A percentile compares a stretch with the other conserved stretches of the same genome.
Conservation (phyloP, 441 rosid genomes). For the Pelargonium australe region DNA sequence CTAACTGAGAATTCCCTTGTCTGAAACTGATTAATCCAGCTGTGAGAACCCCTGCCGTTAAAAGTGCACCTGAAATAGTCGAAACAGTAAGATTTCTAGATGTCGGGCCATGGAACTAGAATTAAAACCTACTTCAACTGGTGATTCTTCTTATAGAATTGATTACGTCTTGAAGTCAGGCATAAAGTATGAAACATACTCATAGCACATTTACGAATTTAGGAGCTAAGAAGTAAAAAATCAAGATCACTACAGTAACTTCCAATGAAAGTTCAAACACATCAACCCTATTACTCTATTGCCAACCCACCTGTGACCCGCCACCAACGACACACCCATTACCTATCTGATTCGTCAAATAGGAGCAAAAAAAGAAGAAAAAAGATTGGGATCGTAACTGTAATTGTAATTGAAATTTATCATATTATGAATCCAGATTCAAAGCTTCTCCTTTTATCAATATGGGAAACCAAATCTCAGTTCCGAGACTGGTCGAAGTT, state of each 20-base stretch:
- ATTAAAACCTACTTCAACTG: neutral
- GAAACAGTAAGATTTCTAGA: neutral
- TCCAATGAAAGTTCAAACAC: neutral
- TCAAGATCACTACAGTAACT: neutral
- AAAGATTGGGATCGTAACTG: neutral
- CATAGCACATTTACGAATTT: no score
- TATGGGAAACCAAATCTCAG: neutral
- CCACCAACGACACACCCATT: neutral
- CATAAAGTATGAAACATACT: no score
- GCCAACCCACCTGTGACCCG: neutral
- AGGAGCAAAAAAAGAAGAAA: neutral
- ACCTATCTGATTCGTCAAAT: neutral
- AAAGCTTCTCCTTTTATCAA: neutral
- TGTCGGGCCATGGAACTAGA: neutral
- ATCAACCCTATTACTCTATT: neutral
- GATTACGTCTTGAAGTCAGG: no score
- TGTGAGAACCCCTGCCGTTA: slow-evolving; percentile 92
- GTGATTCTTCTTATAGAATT: neutral
- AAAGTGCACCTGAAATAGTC: slow-evolving; percentile 57
- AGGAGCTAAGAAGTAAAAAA: no score
- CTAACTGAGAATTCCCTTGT: slow-evolving; percentile 75
- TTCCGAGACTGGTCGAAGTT: neutral
- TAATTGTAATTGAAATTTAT: neutral
- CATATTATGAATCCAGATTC: neutral
- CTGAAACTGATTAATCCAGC: slow-evolving; percentile 93